Percentiles rank a stretch among this genome's conserved stretches.
Conservation (phyloP, 495 filamentous ascomycete species). For the Tuber microsphaerosporum region DNA sequence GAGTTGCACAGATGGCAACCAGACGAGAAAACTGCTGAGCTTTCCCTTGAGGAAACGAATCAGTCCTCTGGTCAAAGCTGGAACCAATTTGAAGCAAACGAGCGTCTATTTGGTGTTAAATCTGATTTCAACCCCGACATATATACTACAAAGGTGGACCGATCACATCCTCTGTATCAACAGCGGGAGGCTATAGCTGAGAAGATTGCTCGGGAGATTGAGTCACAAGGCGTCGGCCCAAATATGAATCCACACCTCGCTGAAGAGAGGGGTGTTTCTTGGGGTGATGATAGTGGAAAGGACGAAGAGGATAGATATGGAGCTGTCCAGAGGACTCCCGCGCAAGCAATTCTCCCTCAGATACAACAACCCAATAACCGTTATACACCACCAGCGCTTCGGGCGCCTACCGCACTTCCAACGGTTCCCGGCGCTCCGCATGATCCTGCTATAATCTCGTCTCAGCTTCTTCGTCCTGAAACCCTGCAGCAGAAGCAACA, state of each 20-base stretch:
- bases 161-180: slow-evolving; percentile 68
- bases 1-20: slow-evolving; percentile 79
- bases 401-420: slow-evolving; percentile 65
- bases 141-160: slow-evolving; percentile 87
- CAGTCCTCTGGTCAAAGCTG: slow-evolving; percentile 52
- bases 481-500: slow-evolving; percentile 44
- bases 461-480: slow-evolving; percentile 57
- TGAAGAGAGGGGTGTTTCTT: slow-evolving; percentile 73
- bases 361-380: slow-evolving; percentile 52
- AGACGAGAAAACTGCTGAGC: slow-evolving; percentile 50
- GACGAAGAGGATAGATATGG: slow-evolving; percentile 94
- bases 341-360: slow-evolving; percentile 45
- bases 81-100: slow-evolving; percentile 93
- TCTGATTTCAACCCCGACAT: slow-evolving; percentile 86
- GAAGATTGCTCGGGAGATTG: slow-evolving; percentile 82
- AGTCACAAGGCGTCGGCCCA: slow-evolving; percentile 51
- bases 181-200: slow-evolving; percentile 69
- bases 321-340: slow-evolving; percentile 65
- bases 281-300: slow-evolving; percentile 56
- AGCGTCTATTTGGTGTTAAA: slow-evolving; percentile 75
- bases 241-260: slow-evolving; percentile 70
- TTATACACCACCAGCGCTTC: slow-evolving; percentile 81
- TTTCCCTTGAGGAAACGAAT: slow-evolving; percentile 46
- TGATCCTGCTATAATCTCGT: slow-evolving; percentile 75
- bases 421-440: slow-evolving; percentile 67